Conservation (phyloP, 768 basidiomycete genomes). For the Boletus sp. region DNA sequence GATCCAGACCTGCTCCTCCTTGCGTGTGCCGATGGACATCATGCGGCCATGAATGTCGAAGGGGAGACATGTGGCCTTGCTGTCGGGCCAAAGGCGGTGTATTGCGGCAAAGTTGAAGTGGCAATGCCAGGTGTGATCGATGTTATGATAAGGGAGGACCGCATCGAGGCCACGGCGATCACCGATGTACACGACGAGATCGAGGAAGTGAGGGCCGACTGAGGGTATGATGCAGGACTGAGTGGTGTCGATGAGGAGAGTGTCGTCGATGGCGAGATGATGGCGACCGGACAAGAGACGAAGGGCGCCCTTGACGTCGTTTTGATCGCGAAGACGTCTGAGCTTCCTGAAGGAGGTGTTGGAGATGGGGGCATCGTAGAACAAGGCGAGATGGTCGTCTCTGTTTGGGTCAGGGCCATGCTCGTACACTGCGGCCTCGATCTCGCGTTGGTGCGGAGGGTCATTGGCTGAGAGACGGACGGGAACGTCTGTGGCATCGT, state of each 20-base stretch:
- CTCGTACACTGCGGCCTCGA: not conserved
- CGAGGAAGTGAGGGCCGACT: not conserved
- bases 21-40: not conserved
- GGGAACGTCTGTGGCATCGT: not conserved
- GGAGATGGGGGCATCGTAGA: not conserved
- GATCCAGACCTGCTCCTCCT: not conserved
- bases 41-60: not conserved
- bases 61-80: not conserved
- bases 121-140: not conserved
- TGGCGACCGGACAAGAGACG: not conserved
- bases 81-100: not conserved
- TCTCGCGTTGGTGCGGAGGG: not conserved
- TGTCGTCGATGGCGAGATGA: not conserved
- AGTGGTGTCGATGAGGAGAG: not conserved
- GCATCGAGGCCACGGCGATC: not conserved
- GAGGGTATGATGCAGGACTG: not conserved
- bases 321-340: not conserved
- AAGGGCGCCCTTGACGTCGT: not conserved
- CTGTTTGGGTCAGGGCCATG: not conserved
- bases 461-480: not conserved
- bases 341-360: not conserved
- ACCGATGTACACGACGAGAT: conserved; percentile 1
- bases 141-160: accelerated
- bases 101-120: not conserved
- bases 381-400: not conserved